Base-by-base conservation (phyloP, 345 rosid genomes). In the Ceriops decandra region DNA sequence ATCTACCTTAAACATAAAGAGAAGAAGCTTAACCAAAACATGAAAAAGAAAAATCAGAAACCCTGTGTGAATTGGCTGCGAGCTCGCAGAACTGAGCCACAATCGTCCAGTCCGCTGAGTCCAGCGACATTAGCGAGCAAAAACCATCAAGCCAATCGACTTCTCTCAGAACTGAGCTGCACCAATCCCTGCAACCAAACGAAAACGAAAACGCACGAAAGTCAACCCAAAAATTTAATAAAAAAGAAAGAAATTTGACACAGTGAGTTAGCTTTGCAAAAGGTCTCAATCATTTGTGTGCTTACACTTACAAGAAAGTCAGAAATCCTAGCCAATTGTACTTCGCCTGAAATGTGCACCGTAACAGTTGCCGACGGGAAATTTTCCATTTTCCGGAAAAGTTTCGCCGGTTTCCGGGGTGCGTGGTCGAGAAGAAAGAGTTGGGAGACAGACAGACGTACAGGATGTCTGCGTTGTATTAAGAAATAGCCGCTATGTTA, bases 41-140 rank as follows among this genome's bases (percentile, higher is more conserved):
- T n/a, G 30, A 56, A 24, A 31, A 59, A 35, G 35, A 46, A 36
- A 31, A 28, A 5, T 9, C 59, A 56, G 32, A 42, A 57, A 13
- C 20, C n/a, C 26, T 33, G 16, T 60, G 57, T 81, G 85, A 89
- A 87, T 84, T 82, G 20, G 81, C 87, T 57, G 84, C 84, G 71
- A 81, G 81, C 38, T 85, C 86, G 36, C 77, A 87, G 58, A 84
- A 77, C 62, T 75, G 84, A 79, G 83, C 81, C 74, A 84, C 67
- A 35, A 76, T 86, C 80, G 73, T 64, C 81, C 85, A 83, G 78
- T 84, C 80, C 69, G 73, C 60, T 77, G 85, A 80, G 78, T 84
- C 82, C 72, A 78, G 66, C 78, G 89, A 78, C 90, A 85, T 88
- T 82, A 90, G 82, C 67, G 71, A 75, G 64, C 72, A 54, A 66